These are phyloP conservation scores for Petrea volubilis DNA, from an alignment of 257 asterid species.

Conservation along the genomic window DNA sequence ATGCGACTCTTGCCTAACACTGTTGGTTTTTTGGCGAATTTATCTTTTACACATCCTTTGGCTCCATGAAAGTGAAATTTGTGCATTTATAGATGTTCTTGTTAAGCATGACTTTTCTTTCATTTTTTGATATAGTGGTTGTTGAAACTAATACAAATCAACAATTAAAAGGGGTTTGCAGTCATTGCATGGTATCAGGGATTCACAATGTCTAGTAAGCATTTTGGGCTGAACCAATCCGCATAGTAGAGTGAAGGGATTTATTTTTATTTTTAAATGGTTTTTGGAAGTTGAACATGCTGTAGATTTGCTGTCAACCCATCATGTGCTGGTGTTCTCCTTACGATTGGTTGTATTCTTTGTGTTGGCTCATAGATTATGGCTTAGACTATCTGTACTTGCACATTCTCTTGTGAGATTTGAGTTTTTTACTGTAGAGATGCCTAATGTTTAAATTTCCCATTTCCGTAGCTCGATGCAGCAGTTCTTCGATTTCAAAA, in stretches of 20 bases:
- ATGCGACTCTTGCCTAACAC: neutral
- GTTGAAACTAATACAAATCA: no score
- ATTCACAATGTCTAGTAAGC: neutral
- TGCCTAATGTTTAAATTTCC: slow-evolving; percentile 17
- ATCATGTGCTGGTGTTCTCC: neutral
- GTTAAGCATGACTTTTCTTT: neutral
- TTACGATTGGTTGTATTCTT: slow-evolving; percentile 9
- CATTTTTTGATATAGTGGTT: neutral
- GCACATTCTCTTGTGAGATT: slow-evolving; percentile 18
- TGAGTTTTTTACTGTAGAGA: neutral
- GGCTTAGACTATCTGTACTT: slow-evolving; percentile 1
- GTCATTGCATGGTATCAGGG: slow-evolving; percentile 3
- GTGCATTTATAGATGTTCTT: slow-evolving; percentile 1
- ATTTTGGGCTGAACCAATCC: neutral
- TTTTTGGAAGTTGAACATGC: slow-evolving; percentile 1
- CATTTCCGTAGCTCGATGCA: slow-evolving; percentile 70
- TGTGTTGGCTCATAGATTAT: slow-evolving; percentile 1
- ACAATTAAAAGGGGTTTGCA: neutral
- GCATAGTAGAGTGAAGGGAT: neutral
- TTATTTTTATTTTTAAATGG: neutral
- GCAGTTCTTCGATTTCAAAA: slow-evolving; percentile 92
- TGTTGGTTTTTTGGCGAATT: neutral
- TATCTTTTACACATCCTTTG: neutral
- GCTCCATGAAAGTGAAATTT: neutral
- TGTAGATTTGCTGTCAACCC: neutral